These are phyloP conservation scores for Metschnikowia lochheadii DNA, from an alignment of 805 yeast species.

Conservation along the genomic window DNA sequence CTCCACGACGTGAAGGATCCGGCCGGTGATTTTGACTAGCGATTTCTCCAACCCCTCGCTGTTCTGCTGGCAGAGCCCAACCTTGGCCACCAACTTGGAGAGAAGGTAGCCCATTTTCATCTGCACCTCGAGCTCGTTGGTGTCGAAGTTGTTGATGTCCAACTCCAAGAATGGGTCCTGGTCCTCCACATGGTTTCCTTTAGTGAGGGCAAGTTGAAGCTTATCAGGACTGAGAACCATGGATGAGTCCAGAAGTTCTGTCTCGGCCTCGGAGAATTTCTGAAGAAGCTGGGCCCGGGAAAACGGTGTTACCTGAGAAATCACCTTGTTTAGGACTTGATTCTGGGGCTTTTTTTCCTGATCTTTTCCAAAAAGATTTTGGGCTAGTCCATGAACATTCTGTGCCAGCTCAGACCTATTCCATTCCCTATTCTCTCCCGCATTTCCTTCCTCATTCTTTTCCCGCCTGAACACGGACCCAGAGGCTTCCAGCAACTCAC, in stretches of 20 bases:
- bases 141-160: conserved; percentile 37
- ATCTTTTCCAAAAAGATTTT: no score
- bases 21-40: conserved; percentile 33
- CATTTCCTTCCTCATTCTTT: no score
- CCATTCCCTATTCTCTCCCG: no score
- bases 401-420: neutral
- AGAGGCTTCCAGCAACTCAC: neutral
- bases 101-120: conserved; percentile 37
- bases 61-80: conserved; percentile 27
- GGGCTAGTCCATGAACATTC: neutral
- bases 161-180: conserved; percentile 37
- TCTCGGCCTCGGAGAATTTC: conserved; percentile 26
- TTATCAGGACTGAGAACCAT: neutral
- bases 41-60: conserved; percentile 29
- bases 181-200: neutral
- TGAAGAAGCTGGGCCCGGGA: conserved; percentile 27
- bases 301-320: neutral
- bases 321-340: no score
- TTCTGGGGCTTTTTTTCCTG: no score
- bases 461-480: no score
- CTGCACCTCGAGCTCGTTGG: conserved; percentile 39
- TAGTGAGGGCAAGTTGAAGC: neutral
- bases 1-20: conserved; percentile 35
- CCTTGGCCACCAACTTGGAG: conserved; percentile 28
- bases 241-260: neutral